These are phyloP conservation scores for Malus fusca DNA, from an alignment of 306 rosid species.

Conservation along the genomic window DNA sequence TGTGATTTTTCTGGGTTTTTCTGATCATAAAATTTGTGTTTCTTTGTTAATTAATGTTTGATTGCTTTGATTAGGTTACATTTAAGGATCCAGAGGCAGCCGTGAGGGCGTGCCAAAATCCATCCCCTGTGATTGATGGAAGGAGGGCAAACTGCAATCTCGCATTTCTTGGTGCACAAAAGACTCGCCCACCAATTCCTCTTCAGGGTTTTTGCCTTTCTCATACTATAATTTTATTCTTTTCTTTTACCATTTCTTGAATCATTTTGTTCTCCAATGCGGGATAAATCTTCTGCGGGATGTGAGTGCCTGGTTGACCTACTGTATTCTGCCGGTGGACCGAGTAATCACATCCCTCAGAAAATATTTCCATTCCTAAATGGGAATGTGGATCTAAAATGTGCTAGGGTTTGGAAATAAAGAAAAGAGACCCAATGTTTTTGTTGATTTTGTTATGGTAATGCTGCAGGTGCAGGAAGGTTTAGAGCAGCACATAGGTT, in stretches of 20 bases:
- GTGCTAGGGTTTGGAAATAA: background rate
- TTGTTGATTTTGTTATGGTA: background rate
- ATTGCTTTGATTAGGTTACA: conserved; percentile 49
- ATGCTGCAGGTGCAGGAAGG: conserved; percentile 45
- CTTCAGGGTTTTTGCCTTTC: conserved; percentile 52
- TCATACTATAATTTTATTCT: background rate
- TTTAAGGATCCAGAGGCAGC: conserved; percentile 93
- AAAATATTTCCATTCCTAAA: background rate
- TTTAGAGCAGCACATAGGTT: conserved; percentile 60
- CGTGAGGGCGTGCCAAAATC: conserved; percentile 84
- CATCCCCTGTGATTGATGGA: conserved; percentile 94
- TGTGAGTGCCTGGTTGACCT: background rate
- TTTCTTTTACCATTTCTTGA: background rate
- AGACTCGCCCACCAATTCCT: conserved; percentile 51
- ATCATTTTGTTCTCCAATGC: background rate
- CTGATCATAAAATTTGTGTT: background rate
- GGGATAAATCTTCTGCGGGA: background rate
- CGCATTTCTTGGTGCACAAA: conserved; percentile 89
- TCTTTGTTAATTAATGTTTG: background rate
- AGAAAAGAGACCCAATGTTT: background rate
- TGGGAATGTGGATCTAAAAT: conserved; percentile 10
- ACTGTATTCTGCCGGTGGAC: too few relatives aligned
- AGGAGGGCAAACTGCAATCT: conserved; percentile 94
- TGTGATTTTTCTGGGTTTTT: background rate
- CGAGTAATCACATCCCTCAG: too few relatives aligned